Conservation (phyloP, 352 stramenopile genomes). For the Pythium brachiatum region DNA sequence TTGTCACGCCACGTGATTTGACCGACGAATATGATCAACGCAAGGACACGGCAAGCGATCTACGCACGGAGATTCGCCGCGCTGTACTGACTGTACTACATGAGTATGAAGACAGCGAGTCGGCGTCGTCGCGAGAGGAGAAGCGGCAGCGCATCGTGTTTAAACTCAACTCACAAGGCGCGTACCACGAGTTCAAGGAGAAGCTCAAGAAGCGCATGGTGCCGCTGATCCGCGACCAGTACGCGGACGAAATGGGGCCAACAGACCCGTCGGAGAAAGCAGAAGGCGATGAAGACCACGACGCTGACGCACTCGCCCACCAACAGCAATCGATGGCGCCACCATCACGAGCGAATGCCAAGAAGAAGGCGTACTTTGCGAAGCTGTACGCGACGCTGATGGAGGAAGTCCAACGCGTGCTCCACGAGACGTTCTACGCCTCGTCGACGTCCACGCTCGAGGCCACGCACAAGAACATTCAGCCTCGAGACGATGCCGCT, state of each 20-base stretch:
- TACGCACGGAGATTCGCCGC: constrained; percentile 59
- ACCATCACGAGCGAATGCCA: constrained; percentile 14
- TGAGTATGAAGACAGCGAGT: constrained; percentile 48
- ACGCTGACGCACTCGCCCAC: neutral
- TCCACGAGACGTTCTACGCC: constrained; percentile 58
- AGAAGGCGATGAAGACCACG: constrained; percentile 2
- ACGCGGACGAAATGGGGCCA: constrained; percentile 20
- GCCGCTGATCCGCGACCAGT: constrained; percentile 61
- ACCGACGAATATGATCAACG: constrained; percentile 43
- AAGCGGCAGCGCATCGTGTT: constrained; percentile 76
- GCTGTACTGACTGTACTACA: constrained; percentile 53
- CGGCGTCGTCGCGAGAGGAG: constrained; percentile 42
- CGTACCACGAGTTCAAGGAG: constrained; percentile 83
- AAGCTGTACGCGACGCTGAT: constrained; percentile 69
- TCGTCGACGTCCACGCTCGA: constrained; percentile 35
- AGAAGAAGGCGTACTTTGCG: constrained; percentile 61
- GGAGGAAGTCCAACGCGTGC: constrained; percentile 68
- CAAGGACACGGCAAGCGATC: constrained; percentile 37
- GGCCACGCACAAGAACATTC: constrained; percentile 16
- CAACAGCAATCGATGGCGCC: neutral
- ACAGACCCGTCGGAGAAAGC: constrained; percentile 8
- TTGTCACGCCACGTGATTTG: constrained; percentile 53
- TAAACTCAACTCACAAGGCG: constrained; percentile 68
- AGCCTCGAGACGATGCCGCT: constrained; percentile 25
- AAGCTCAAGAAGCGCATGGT: constrained; percentile 81